Evolutionary conservation across 305 asterid species (phyloP).

Genomic region (Salvia sclarea): DNA sequence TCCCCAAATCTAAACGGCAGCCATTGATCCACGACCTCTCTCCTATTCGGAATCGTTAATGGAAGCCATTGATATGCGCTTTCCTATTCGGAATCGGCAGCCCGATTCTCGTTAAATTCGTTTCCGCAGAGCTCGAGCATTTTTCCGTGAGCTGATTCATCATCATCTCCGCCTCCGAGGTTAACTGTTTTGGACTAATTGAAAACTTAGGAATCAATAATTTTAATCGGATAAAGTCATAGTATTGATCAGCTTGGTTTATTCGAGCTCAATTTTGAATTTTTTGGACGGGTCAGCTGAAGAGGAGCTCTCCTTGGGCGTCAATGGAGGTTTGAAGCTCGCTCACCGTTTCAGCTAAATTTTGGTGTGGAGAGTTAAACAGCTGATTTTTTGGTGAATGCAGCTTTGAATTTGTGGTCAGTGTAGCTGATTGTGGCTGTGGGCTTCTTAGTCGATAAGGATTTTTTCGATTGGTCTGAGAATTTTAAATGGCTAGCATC

Average conservation of each 20-base stretch:
- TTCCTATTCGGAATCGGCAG: neutral
- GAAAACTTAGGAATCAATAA: neutral
- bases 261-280: neutral
- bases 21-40: constrained; percentile 9
- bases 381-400: neutral
- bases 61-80: constrained; percentile 14
- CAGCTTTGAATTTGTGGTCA: constrained; percentile 13
- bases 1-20: neutral
- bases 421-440: constrained; percentile 25
- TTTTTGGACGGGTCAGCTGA: neutral
- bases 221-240: constrained; percentile 5
- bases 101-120: neutral
- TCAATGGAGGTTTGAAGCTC: neutral
- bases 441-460: constrained; percentile 10
- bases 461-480: neutral
- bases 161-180: constrained; percentile 14
- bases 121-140: neutral
- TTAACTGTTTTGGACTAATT: constrained; percentile 18
- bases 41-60: neutral
- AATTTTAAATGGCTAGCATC: constrained; percentile 45
- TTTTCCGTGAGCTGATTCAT: constrained; percentile 6
- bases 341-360: neutral
- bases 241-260: constrained; percentile 12
- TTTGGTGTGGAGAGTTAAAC: neutral
- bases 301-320: neutral